Conservation (phyloP, 1,139 yeast species). For the Hyphopichia buzzinii region DNA sequence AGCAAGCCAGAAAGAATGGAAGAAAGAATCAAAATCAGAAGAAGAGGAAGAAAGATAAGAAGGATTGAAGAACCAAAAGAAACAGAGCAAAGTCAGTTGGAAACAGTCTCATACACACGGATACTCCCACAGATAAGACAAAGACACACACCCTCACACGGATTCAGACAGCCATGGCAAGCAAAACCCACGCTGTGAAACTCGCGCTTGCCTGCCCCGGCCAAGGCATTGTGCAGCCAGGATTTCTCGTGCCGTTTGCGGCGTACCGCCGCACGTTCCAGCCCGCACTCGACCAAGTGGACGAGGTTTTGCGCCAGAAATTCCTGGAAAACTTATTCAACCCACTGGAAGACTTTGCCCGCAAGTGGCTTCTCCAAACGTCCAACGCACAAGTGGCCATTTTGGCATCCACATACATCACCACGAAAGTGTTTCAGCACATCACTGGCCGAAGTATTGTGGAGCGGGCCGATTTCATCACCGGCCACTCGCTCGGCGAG, state of each 20-base stretch:
- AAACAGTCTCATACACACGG: too few relatives aligned
- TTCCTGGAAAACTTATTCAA: conserved; percentile 31
- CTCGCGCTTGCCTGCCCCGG: conserved; percentile 43
- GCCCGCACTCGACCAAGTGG: conserved; percentile 44
- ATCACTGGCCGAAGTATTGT: conserved; percentile 18
- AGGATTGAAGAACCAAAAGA: too few relatives aligned
- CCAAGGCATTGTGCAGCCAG: conserved; percentile 34
- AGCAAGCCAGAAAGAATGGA: too few relatives aligned
- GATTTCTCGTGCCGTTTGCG: conserved; percentile 25
- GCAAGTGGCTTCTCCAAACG: conserved; percentile 32
- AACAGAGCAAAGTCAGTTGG: too few relatives aligned
- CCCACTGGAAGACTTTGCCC: conserved; percentile 9
- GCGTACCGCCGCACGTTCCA: conserved; percentile 11
- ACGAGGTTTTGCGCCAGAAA: conserved; percentile 57
- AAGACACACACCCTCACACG: too few relatives aligned
- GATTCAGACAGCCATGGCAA: too few relatives aligned
- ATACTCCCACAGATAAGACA: too few relatives aligned
- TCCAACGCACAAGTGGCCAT: conserved; percentile 65
- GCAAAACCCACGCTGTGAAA: not conserved
- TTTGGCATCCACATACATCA: conserved; percentile 44
- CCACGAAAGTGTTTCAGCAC: conserved; percentile 15
- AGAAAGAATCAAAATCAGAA: too few relatives aligned
- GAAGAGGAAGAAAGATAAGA: too few relatives aligned
- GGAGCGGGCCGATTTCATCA: conserved; percentile 20
- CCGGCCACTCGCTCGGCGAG: conserved; percentile 66